Percentiles rank a stretch among this genome's conserved stretches.
Evolutionary conservation across 495 filamentous ascomycete genomes (phyloP).

Genomic region (Aspergillus sclerotioniger): DNA sequence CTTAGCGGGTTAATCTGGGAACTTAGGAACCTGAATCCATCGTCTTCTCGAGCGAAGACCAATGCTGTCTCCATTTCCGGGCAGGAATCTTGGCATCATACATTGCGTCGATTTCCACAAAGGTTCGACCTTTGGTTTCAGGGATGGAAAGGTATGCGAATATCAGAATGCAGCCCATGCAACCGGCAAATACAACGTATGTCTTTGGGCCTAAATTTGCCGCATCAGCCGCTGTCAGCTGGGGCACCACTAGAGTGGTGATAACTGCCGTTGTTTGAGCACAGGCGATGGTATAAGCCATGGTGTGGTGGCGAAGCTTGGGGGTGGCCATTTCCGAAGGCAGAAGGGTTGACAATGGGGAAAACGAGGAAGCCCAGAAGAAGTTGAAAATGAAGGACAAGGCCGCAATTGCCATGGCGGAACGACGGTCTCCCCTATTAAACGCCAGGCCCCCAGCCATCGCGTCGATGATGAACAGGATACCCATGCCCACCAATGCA

Average conservation of each 20-base stretch:
- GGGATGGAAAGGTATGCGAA: constrained; percentile 53
- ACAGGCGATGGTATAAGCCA: constrained; percentile 42
- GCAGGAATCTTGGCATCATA: constrained; percentile 48
- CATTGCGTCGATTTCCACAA: constrained; percentile 55
- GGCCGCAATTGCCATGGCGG: constrained; percentile 24
- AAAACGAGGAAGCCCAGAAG: constrained; percentile 40
- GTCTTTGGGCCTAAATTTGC: constrained; percentile 39
- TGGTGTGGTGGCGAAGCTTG: constrained; percentile 40
- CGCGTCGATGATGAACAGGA: constrained; percentile 29
- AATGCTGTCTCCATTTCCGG: constrained; percentile 38
- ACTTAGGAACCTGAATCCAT: background rate
- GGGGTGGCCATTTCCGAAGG: constrained; percentile 41
- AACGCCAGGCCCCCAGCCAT: constrained; percentile 34
- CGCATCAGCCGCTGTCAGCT: constrained; percentile 37
- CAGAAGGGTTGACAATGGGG: constrained; percentile 34
- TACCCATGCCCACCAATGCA: constrained; percentile 32
- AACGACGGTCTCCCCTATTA: constrained; percentile 15
- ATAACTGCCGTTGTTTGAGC: constrained; percentile 38
- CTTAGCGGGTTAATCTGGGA: background rate
- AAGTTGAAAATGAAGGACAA: constrained; percentile 40
- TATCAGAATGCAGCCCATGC: constrained; percentile 40
- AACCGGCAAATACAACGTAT: constrained; percentile 38
- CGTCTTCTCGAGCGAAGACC: constrained; percentile 16
- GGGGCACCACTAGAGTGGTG: constrained; percentile 36
- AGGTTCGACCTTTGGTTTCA: constrained; percentile 51